Conservation (phyloP, 2,329 filamentous ascomycete species). For the Penicillium concentricum region DNA sequence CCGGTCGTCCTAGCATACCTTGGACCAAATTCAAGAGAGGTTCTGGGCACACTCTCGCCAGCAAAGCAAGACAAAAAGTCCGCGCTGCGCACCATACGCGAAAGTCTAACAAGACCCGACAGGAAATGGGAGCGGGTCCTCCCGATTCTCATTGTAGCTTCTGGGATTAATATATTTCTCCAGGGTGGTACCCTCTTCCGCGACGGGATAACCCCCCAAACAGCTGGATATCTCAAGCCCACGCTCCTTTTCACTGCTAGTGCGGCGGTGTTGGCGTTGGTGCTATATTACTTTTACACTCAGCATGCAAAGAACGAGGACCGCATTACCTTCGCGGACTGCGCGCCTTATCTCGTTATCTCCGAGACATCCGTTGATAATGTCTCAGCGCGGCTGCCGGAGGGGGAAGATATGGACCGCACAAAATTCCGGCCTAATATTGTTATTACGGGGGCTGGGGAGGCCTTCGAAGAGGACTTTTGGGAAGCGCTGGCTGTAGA, state of each 20-base stretch:
- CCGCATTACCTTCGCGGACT: slow-evolving; percentile 33
- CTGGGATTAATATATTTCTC: not conserved
- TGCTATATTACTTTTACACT: slow-evolving; percentile 1
- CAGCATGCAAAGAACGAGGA: slow-evolving; percentile 12
- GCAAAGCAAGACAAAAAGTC: slow-evolving; percentile 24
- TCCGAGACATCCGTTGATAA: slow-evolving; percentile 68
- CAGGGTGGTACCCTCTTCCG: not conserved
- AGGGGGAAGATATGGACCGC: slow-evolving; percentile 57
- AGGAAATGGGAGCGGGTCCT: not conserved
- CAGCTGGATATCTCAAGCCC: not conserved
- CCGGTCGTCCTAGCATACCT: slow-evolving; percentile 63
- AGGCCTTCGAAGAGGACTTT: slow-evolving; percentile 68
- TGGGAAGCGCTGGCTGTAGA: slow-evolving; percentile 62
- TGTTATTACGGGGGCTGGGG: slow-evolving; percentile 59
- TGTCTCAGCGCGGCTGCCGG: slow-evolving; percentile 58
- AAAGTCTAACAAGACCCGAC: not conserved
- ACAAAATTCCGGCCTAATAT: slow-evolving; percentile 73
- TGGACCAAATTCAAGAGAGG: slow-evolving; percentile 57
- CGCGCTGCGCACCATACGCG: not conserved
- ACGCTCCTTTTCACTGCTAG: not conserved
- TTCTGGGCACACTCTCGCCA: slow-evolving; percentile 62
- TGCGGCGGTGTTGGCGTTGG: slow-evolving; percentile 3
- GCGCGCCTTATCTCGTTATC: slow-evolving; percentile 66
- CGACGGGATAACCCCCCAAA: not conserved
- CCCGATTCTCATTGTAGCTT: not conserved